phyloP scores from a whole-genome alignment of 1,284 basidiomycete genomes.

The Flammula alnicola region DNA sequence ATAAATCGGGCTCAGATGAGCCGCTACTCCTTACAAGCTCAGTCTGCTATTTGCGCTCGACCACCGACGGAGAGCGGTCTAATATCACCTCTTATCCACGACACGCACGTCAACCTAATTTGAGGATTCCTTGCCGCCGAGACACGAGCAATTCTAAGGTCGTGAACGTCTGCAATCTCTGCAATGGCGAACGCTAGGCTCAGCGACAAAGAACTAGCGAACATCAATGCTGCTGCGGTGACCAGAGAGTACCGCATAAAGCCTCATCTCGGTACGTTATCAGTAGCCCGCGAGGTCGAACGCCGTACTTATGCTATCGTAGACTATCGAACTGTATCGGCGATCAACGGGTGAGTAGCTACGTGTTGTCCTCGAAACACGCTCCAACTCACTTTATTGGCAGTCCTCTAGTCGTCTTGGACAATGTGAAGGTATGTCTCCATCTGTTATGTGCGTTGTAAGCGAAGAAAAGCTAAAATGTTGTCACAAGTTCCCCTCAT shows the following conservation, averaged over 20 bases:
- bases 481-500: conserved; percentile 86
- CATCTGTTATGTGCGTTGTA: not conserved
- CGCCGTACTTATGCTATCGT: conserved; percentile 27
- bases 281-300: conserved; percentile 4
- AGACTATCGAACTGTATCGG: conserved; percentile 97
- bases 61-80: not conserved
- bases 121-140: not conserved
- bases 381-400: conserved; percentile 18
- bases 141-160: not conserved
- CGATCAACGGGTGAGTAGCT: conserved; percentile 86
- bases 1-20: no score
- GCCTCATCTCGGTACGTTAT: conserved; percentile 83
- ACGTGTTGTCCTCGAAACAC: conserved; percentile 12
- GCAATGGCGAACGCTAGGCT: conserved; percentile 64
- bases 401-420: conserved; percentile 95
- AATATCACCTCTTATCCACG: not conserved
- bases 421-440: conserved; percentile 90
- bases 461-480: conserved; percentile 3
- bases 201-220: conserved; percentile 76
- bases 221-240: conserved; percentile 87
- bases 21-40: no score
- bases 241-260: conserved; percentile 84
- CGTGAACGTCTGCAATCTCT: not conserved
- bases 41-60: conserved; percentile 1
- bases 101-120: not conserved